Evolutionary conservation across 495 filamentous ascomycete species (phyloP).

Genomic region (Talaromyces borbonicus): DNA sequence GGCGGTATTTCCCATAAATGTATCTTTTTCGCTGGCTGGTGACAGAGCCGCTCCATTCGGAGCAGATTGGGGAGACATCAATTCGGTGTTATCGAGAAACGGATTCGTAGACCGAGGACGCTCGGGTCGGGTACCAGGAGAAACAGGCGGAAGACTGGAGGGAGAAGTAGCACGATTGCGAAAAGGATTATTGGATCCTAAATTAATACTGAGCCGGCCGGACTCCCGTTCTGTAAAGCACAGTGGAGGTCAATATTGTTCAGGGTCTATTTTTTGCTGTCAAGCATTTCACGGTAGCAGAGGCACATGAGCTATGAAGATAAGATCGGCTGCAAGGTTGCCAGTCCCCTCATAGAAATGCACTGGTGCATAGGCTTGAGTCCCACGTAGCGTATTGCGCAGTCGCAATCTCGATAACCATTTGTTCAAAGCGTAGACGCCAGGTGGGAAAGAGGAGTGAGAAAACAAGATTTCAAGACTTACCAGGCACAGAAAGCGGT

Average conservation of each 20-base stretch:
- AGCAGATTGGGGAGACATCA: slow-evolving; percentile 38
- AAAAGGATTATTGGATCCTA: slow-evolving; percentile 97
- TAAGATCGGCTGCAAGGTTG: no score
- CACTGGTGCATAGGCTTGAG: not conserved
- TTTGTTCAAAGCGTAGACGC: not conserved
- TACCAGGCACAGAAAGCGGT: slow-evolving; percentile 9
- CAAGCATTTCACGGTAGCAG: no score
- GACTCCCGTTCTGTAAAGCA: slow-evolving; percentile 24
- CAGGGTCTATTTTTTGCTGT: no score
- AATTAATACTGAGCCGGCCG: slow-evolving; percentile 47
- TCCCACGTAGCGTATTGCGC: no score
- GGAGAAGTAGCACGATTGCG: slow-evolving; percentile 80
- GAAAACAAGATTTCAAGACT: slow-evolving; percentile 1
- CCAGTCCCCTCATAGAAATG: no score
- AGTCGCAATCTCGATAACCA: not conserved
- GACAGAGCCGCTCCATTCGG: slow-evolving; percentile 45
- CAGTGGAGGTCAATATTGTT: not conserved
- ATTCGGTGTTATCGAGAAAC: slow-evolving; percentile 68
- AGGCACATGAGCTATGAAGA: no score
- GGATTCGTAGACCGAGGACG: slow-evolving; percentile 82
- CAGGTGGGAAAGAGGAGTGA: slow-evolving; percentile 5
- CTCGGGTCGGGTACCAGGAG: slow-evolving; percentile 38
- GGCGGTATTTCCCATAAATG: slow-evolving; percentile 54
- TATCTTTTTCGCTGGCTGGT: slow-evolving; percentile 40
- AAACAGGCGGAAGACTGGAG: slow-evolving; percentile 37